Percentiles rank a stretch among this genome's conserved stretches.
These are phyloP conservation scores for Lactifluus hygrophoroides DNA, from an alignment of 768 basidiomycete genomes.

Conservation along the genomic window DNA sequence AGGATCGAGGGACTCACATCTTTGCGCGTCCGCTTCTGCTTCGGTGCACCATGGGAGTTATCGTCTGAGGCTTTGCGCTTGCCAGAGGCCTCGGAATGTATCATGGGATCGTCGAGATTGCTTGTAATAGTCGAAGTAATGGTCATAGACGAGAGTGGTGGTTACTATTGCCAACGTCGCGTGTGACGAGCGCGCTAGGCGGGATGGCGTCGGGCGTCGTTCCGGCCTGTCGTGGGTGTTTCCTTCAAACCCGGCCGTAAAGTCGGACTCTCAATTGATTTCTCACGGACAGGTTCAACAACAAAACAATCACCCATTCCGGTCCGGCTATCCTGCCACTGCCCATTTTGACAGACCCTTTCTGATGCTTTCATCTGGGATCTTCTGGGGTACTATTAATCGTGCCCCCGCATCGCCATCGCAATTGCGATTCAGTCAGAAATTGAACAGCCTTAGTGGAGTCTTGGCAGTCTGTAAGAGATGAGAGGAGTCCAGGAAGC, in stretches of 20 bases:
- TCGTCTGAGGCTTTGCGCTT: conserved; percentile 19
- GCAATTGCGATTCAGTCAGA: no score
- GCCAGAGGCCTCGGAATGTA: conserved; percentile 11
- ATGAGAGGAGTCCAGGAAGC: no score
- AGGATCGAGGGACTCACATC: conserved; percentile 9
- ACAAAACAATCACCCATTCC: neutral
- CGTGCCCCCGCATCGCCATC: no score
- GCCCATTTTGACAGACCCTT: no score
- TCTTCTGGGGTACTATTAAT: no score
- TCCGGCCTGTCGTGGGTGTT: conserved; percentile 2
- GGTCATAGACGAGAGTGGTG: conserved; percentile 4
- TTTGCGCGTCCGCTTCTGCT: conserved; percentile 18
- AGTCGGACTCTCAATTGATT: conserved; percentile 8
- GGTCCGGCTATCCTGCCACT: no score
- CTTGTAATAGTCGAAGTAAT: conserved; percentile 9
- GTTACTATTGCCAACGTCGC: neutral
- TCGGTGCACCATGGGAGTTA: conserved; percentile 8
- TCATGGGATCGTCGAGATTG: conserved; percentile 9
- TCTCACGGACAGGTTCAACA: conserved; percentile 5
- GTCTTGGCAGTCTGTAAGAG: no score
- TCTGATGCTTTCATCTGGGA: no score
- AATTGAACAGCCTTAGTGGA: no score
- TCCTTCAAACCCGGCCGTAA: neutral
- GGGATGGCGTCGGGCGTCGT: conserved; percentile 6
- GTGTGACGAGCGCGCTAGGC: conserved; percentile 9